Evolutionary conservation across 331 rosid species (phyloP).

Genomic region (Dryas integrifolia): DNA sequence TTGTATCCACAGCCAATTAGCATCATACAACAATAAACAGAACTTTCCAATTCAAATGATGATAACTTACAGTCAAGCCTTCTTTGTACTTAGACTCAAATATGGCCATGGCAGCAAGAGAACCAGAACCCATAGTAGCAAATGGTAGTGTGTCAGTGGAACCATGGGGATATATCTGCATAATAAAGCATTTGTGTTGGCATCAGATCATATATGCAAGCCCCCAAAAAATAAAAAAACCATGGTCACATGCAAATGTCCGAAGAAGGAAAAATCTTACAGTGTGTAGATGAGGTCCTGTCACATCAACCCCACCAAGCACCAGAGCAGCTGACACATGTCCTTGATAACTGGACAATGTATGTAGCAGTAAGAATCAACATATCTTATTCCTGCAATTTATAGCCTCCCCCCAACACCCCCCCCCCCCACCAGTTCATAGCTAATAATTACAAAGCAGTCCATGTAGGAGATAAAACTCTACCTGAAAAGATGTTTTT

Average conservation of each 20-base stretch:
- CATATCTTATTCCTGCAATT: neutral
- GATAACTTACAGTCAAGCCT: conserved; percentile 65
- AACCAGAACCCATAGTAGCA: conserved; percentile 98
- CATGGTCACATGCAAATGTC: neutral
- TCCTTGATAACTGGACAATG: conserved; percentile 73
- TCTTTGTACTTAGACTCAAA: conserved; percentile 89
- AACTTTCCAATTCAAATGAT: neutral
- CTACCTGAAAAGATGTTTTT: conserved; percentile 88
- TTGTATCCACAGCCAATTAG: neutral
- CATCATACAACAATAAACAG: neutral
- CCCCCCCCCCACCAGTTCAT: neutral
- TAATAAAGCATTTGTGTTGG: conserved; percentile 12
- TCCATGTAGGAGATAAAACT: conserved; percentile 21
- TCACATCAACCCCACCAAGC: conserved; percentile 91
- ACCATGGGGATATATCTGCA: conserved; percentile 92
- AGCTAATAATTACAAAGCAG: neutral
- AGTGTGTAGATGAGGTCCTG: conserved; percentile 91
- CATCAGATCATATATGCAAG: conserved; percentile 19
- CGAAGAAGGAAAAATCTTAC: conserved; percentile 45
- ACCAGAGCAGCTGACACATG: conserved; percentile 82
- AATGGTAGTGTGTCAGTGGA: conserved; percentile 90
- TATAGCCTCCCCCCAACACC: neutral
- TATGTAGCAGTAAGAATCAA: conserved; percentile 25
- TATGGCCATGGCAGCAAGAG: conserved; percentile 90
- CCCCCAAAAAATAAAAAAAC: conserved; percentile 5